phyloP scores from a whole-genome alignment of 2,329 filamentous ascomycete genomes.

The Coniochaeta sp. region DNA sequence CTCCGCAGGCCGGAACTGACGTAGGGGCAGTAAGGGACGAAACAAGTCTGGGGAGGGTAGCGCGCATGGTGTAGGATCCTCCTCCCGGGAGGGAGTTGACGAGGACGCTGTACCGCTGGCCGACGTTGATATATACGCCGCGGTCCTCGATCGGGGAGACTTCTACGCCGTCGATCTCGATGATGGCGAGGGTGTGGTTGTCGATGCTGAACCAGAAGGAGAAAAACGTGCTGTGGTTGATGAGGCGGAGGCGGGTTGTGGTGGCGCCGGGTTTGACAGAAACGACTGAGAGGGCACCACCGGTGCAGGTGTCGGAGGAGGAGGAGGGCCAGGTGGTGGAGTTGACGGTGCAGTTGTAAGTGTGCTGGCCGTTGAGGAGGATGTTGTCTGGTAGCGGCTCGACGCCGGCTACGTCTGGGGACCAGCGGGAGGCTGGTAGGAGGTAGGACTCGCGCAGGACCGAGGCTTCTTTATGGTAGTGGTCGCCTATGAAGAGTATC shows the following conservation, averaged over 20 bases:
- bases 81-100: conserved; percentile 21
- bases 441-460: conserved; percentile 22
- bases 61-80: conserved; percentile 28
- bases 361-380: conserved; percentile 29
- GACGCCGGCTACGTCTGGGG: conserved; percentile 20
- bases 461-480: conserved; percentile 26
- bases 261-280: conserved; percentile 16
- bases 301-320: conserved; percentile 15
- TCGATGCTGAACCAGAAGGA: conserved; percentile 31
- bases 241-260: conserved; percentile 25
- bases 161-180: conserved; percentile 32
- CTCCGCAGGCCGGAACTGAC: conserved; percentile 18
- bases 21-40: conserved; percentile 25
- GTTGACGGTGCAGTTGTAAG: conserved; percentile 23
- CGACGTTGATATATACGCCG: conserved; percentile 29
- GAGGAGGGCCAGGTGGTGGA: conserved; percentile 14
- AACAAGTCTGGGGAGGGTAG: conserved; percentile 24
- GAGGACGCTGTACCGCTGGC: conserved; percentile 29
- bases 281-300: conserved; percentile 23
- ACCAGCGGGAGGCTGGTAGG: conserved; percentile 24
- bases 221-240: conserved; percentile 30
- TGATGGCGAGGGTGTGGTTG: conserved; percentile 25
- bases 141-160: conserved; percentile 21
- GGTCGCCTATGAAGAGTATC: conserved; percentile 28
- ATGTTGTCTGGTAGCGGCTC: conserved; percentile 32